Evolutionary conservation across 257 asterid species (phyloP), one percentile per base, ranked within the genome.

Genomic region (Mitragyna speciosa): DNA sequence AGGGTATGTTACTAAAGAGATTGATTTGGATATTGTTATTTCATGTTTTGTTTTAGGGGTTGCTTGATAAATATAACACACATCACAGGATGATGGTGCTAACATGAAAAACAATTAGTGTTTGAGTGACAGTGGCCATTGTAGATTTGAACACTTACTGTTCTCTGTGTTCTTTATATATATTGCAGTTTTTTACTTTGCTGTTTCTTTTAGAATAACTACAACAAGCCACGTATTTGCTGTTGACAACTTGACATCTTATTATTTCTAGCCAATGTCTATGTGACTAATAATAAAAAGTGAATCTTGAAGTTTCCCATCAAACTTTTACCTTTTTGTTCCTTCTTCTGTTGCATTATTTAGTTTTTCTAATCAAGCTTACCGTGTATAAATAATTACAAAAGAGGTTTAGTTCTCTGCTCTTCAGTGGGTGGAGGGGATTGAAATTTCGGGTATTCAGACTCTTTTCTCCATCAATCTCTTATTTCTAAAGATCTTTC

Each of bases 1-100:
- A 90, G 98, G 99, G 99, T 96, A 89, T 30, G 90, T 75, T 67
- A 61, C 10, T 41, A 11, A 75, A 30, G 36, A 36, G 30, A 2
- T 19, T 43, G 39, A 28, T 74, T 41, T 45, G 41, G 36, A 72
- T 36, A 41, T 31, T 68, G 19, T 24, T 63, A 16, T 45, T 20
- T 75, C 64, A n/a, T 19, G 54, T 73, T 58, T n/a, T 66, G 19
- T 48, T 65, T n/a, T 74, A 47, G 9, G 28, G 33, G 7, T 24
- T 33, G 30, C 61, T 36, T 47, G 19, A 28, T 39, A 20, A 41
- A 64, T 20, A 56, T 36, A 43, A 26, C 6, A 36, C n/a, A 45
- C 70, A 36, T 28, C 5, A 41, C 52, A 12, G 66, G 41, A 43
- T 6, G 65, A 24, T 24, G 39, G 36, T 77, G 52, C 24, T 31